Evolutionary conservation across 2,329 filamentous ascomycete species (phyloP).

Genomic region (Epichloe sp.): DNA sequence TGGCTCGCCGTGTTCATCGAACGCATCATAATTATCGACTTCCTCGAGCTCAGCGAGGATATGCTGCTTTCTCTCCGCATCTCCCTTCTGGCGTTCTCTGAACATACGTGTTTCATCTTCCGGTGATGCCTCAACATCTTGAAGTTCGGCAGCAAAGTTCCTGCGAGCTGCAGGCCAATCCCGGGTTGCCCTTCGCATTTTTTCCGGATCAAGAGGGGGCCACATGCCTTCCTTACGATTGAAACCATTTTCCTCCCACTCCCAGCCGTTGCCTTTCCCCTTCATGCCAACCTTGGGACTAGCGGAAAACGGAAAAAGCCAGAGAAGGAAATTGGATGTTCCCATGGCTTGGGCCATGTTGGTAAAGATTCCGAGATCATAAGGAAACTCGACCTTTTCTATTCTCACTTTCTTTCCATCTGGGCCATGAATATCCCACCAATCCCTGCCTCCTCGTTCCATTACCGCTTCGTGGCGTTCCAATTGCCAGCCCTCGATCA

Average conservation of each 20-base stretch:
- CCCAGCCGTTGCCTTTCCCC: conserved; percentile 36
- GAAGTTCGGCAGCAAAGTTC: conserved; percentile 21
- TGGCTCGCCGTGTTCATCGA: conserved; percentile 33
- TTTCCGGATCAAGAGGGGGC: conserved; percentile 50
- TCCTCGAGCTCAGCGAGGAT: conserved; percentile 40
- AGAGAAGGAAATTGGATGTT: conserved; percentile 47
- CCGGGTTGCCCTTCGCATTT: conserved; percentile 30
- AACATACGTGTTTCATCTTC: conserved; percentile 38
- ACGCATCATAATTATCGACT: conserved; percentile 39
- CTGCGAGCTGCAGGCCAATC: conserved; percentile 26
- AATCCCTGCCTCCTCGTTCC: conserved; percentile 31
- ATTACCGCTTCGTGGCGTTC: conserved; percentile 49
- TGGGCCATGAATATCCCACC: conserved; percentile 26
- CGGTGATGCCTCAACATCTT: conserved; percentile 22
- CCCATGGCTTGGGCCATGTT: conserved; percentile 72
- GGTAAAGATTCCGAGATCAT: conserved; percentile 61
- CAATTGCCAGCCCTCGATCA: conserved; percentile 69
- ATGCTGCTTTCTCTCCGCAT: conserved; percentile 26
- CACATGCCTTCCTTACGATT: conserved; percentile 49
- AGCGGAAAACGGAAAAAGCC: conserved; percentile 56
- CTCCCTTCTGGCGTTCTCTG: conserved; percentile 32
- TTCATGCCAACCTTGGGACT: conserved; percentile 29
- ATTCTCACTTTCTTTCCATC: conserved; percentile 34
- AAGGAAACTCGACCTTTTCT: conserved; percentile 63
- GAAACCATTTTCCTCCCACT: conserved; percentile 64